A percentile compares a stretch with the other conserved stretches of the same genome.
phyloP scores from a whole-genome alignment of 768 basidiomycete genomes.

The Boletus edulis region DNA sequence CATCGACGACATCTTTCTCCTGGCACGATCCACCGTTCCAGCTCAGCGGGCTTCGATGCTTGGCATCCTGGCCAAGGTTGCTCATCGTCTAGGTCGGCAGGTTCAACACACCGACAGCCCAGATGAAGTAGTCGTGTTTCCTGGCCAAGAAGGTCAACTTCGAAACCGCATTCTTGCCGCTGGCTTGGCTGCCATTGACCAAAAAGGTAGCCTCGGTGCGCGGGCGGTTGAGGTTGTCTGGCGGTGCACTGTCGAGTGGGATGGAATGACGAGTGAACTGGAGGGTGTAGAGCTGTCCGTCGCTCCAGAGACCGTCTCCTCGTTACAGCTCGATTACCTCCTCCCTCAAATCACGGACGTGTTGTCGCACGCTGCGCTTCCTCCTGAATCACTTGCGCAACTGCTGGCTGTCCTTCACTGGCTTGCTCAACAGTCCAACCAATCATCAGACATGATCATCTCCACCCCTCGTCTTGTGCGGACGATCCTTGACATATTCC shows the following conservation, averaged over 20 bases:
- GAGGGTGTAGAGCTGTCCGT: slow-evolving; percentile 45
- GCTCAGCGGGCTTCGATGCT: slow-evolving; percentile 85
- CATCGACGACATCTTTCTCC: slow-evolving; percentile 76
- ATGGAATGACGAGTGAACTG: slow-evolving; percentile 26
- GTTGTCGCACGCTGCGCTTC: slow-evolving; percentile 40
- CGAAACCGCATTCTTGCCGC: slow-evolving; percentile 64
- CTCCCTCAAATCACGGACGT: slow-evolving; percentile 50
- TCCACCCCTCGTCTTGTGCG: slow-evolving; percentile 51
- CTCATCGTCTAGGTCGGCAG: slow-evolving; percentile 32
- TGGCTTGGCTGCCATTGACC: slow-evolving; percentile 62
- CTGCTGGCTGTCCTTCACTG: slow-evolving; percentile 59
- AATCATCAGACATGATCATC: slow-evolving; percentile 49
- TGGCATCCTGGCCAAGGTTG: slow-evolving; percentile 61
- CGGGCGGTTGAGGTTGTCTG: slow-evolving; percentile 71
- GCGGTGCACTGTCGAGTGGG: slow-evolving; percentile 72
- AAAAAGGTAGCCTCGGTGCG: slow-evolving; percentile 64
- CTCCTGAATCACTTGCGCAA: slow-evolving; percentile 49
- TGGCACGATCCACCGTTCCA: slow-evolving; percentile 77
- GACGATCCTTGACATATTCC: slow-evolving; percentile 51
- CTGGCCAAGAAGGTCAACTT: slow-evolving; percentile 39
- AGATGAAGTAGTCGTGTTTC: slow-evolving; percentile 10
- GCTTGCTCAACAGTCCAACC: slow-evolving; percentile 58
- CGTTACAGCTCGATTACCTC: slow-evolving; percentile 37
- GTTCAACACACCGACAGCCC: neutral
- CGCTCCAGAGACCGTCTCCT: slow-evolving; percentile 18